Base-by-base conservation (phyloP, 2,329 filamentous ascomycete genomes). In the Ophiosphaerella korrae region DNA sequence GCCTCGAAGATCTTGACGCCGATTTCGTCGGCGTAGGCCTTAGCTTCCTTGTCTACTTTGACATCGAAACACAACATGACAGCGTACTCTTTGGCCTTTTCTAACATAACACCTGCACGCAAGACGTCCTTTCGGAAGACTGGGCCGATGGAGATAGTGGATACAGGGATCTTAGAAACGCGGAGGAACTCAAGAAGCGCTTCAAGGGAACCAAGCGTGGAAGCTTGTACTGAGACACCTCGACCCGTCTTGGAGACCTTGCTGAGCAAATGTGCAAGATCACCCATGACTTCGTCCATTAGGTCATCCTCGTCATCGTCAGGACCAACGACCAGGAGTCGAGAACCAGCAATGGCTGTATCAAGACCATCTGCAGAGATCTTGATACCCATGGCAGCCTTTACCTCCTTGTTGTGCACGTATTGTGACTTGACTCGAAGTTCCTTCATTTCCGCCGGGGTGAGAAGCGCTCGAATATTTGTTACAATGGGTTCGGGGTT, bases 11-110 rank as follows among this genome's bases (percentile, higher is more conserved):
- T 90, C 81, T 96, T 97, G 78, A 99, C 90, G 44, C 92, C 92
- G 56, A 96, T 87, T 50, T 97, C 92, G 14, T 97, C 91, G 9
- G 94, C 94, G 66, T 97, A 96, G 8, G 84, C 82, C 60, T 88
- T 86, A 0, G 94, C 94, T 72, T 99, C 94, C 76, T 96, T 97
- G 78, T 99, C 94, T 13, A 99, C 90, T 80, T 97, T 97, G 77
- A 99, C 94, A 74, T 99, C 95, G 82, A 99, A 99, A 75, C 94
- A 97, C 43, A 99, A 86, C 94, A 99, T 99, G 72, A 97, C 90
- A n/a, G 94, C 94, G 64, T 88, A 95, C 72, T 99, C 92, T 61
- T 91, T 91, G 13, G 88, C 84, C 79, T 97, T 97, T 77, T 99
- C 94, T 68, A 97, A 75, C 94, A 99, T 99, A 63, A 90, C 89